Base-by-base conservation (phyloP, 73 alveolate species). In the Paramecium tetraurelia region DNA sequence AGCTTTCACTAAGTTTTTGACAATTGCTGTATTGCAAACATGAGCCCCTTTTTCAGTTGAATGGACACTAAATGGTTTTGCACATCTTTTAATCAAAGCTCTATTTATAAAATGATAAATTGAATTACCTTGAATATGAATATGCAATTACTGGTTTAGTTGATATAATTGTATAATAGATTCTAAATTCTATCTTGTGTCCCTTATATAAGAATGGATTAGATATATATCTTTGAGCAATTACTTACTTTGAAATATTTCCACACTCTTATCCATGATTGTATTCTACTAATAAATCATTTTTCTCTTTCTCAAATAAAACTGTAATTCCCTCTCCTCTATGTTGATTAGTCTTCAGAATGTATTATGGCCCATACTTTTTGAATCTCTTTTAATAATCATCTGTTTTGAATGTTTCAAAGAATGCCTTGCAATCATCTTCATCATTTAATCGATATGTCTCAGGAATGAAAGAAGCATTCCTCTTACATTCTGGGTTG, bases 251-350 rank as follows among this genome's bases (percentile, higher is more conserved):
- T 9, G 58, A 24, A 12, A 36, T 87, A 10, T 59, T 63, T 12
- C 94, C 94, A 46, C 94, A 89, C 21, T 89, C 27, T 21, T 46
- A 8, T 5, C 94, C 94, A 63, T 89, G 22, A 21, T 89, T 77
- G 27, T 89, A 89, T 33, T 89, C 76, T 40, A 21, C 8, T 4
- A 29, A 12, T 14, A 59, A 14, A 14, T 89, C 68, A 2, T 43
- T 35, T 24, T 36, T 38, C 35, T 46, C 84, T 2, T 71, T 31
- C 31, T 77, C 53, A 57, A 72, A 70, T 21, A 89, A 33, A 5
- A 89, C 70, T 6, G 76, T 59, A 69, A 89, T 72, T 9, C 94
- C 94, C 18, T 89, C 77, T 40, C 94, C 94, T 89, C 94, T 89
- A 22, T 89, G 94, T 44, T 35, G 18, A 70, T 83, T 83, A 21